phyloP scores from a whole-genome alignment of 2,329 filamentous ascomycete genomes.

The Cladophialophora chaetospira region DNA sequence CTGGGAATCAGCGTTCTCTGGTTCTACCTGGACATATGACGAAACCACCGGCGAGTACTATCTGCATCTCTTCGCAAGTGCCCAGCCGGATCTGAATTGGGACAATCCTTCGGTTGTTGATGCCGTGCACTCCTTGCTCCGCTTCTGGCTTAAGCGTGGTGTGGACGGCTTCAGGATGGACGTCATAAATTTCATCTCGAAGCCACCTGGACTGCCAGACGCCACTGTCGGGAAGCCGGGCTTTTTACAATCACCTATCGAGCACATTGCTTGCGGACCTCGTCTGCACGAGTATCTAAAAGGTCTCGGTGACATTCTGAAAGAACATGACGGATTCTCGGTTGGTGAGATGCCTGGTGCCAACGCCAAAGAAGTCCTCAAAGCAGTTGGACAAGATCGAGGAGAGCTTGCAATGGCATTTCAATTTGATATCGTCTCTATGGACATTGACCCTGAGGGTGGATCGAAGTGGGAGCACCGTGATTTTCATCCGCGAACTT shows the following conservation, averaged over 20 bases:
- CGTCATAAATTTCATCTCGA: conserved; percentile 73
- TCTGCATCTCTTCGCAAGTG: conserved; percentile 71
- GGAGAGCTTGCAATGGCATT: conserved; percentile 46
- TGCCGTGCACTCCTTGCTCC: conserved; percentile 72
- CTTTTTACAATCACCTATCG: conserved; percentile 53
- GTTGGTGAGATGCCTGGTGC: conserved; percentile 45
- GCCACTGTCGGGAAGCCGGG: conserved; percentile 43
- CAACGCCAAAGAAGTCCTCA: conserved; percentile 39
- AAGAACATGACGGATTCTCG: conserved; percentile 42
- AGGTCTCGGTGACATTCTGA: conserved; percentile 41
- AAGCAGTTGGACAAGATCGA: conserved; percentile 39
- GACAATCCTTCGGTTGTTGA: conserved; percentile 67
- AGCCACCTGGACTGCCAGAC: conserved; percentile 57
- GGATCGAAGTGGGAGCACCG: conserved; percentile 49
- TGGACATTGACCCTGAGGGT: conserved; percentile 32
- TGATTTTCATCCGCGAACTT: conserved; percentile 49
- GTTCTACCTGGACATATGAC: conserved; percentile 60
- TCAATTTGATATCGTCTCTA: conserved; percentile 42
- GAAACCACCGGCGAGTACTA: conserved; percentile 73
- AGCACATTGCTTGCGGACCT: conserved; percentile 40
- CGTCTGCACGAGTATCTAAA: conserved; percentile 42
- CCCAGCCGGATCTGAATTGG: conserved; percentile 87
- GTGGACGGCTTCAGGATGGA: conserved; percentile 74
- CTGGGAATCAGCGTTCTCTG: conserved; percentile 55
- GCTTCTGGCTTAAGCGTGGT: conserved; percentile 76